Conservation (phyloP, 352 stramenopile genomes). For the Phytophthora ohioensis region DNA sequence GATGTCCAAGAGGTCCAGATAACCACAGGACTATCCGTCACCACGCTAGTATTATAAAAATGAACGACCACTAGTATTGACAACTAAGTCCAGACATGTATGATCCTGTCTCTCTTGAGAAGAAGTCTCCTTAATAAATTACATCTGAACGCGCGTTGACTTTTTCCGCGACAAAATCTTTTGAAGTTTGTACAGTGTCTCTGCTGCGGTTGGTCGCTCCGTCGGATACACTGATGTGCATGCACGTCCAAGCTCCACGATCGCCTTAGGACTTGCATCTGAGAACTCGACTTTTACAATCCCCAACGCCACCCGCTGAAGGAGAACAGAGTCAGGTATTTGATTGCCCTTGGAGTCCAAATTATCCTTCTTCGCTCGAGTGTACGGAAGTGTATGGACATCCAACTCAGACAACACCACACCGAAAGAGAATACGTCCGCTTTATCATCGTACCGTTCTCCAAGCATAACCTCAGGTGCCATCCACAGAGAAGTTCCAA, state of each 20-base stretch:
- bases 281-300: conserved; percentile 36
- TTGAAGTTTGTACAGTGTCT: conserved; percentile 40
- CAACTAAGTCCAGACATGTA: background rate
- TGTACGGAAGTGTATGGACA: conserved; percentile 36
- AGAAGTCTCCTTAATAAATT: conserved; percentile 14
- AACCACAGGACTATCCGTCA: background rate
- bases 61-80: no score
- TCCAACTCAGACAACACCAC: conserved; percentile 69
- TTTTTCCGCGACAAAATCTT: conserved; percentile 23
- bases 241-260: conserved; percentile 26
- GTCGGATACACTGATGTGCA: conserved; percentile 36
- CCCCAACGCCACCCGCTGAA: conserved; percentile 33
- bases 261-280: conserved; percentile 19
- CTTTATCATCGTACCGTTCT: conserved; percentile 58
- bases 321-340: conserved; percentile 27
- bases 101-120: background rate
- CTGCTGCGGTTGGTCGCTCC: conserved; percentile 30
- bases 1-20: no score
- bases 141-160: background rate
- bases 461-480: conserved; percentile 72
- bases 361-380: conserved; percentile 27
- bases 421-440: conserved; percentile 71
- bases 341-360: conserved; percentile 20
- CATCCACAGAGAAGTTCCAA: conserved; percentile 71
- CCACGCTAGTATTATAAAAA: background rate